phyloP scores from a whole-genome alignment of 306 rosid species.

The Neltuma alba region DNA sequence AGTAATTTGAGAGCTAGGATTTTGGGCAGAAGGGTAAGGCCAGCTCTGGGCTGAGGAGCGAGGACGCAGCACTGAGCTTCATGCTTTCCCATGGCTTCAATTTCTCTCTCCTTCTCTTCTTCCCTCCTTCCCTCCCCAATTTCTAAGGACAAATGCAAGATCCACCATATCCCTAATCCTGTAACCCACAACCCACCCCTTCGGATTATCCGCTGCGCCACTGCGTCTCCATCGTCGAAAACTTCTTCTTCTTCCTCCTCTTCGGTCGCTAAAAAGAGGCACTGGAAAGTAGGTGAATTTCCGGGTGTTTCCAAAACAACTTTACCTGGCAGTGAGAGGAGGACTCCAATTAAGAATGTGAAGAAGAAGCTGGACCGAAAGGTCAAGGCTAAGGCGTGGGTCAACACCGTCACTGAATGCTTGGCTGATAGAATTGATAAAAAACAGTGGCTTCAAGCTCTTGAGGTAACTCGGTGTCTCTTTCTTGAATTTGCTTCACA shows the following conservation, averaged over 20 bases:
- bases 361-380: conserved; percentile 81
- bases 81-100: conserved; percentile 56
- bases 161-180: conserved; percentile 7
- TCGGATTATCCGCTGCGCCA: conserved; percentile 46
- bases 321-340: conserved; percentile 44
- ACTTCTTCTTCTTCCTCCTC: conserved; percentile 33
- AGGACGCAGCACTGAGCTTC: background rate
- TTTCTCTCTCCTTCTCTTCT: conserved; percentile 68
- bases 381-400: conserved; percentile 85
- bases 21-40: conserved; percentile 2
- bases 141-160: conserved; percentile 35
- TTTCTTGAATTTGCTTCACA: conserved; percentile 8
- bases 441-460: conserved; percentile 96
- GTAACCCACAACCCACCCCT: conserved; percentile 38
- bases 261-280: conserved; percentile 55
- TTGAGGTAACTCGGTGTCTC: conserved; percentile 59
- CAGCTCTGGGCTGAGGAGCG: background rate
- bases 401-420: conserved; percentile 87
- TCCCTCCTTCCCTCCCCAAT: conserved; percentile 57
- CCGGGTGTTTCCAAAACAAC: conserved; percentile 68
- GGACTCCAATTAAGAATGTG: conserved; percentile 62
- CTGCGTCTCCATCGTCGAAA: conserved; percentile 52
- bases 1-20: background rate
- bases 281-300: conserved; percentile 86
- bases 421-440: conserved; percentile 66